These are phyloP conservation scores for Leccinum rimulosum DNA, from an alignment of 768 basidiomycete species.

Conservation along the genomic window DNA sequence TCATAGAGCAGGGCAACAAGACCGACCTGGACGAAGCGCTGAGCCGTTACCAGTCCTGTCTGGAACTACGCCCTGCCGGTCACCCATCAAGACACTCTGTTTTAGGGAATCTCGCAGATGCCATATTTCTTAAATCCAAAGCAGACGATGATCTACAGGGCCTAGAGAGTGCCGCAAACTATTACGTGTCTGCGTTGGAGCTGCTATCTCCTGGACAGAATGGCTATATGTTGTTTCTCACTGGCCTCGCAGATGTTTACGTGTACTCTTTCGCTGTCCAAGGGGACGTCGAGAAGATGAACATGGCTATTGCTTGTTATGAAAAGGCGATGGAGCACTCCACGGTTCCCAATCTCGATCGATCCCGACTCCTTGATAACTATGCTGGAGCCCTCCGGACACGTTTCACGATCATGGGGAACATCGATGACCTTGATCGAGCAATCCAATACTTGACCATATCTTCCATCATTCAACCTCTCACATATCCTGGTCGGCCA, in stretches of 20 bases:
- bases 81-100: conserved; percentile 9
- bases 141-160: conserved; percentile 21
- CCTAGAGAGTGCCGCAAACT: conserved; percentile 18
- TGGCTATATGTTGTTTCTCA: conserved; percentile 12
- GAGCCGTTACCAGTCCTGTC: conserved; percentile 11
- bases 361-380: conserved; percentile 20
- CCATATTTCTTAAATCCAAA: conserved; percentile 24
- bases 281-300: conserved; percentile 16
- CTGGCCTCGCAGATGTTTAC: conserved; percentile 9
- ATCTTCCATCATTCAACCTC: conserved; percentile 16
- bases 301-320: conserved; percentile 21
- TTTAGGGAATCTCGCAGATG: conserved; percentile 22
- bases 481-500: conserved; percentile 3
- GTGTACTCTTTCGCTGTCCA: conserved; percentile 5
- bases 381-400: conserved; percentile 17
- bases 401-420: conserved; percentile 13
- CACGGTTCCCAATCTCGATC: conserved; percentile 10
- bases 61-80: conserved; percentile 22
- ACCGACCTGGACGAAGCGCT: conserved; percentile 21
- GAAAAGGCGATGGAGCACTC: conserved; percentile 17
- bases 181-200: conserved; percentile 15
- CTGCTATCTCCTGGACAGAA: conserved; percentile 15
- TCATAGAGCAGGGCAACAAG: conserved; percentile 9
- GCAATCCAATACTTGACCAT: conserved; percentile 21
- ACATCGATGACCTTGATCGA: conserved; percentile 21